Evolutionary conservation across 345 rosid genomes (phyloP).

Genomic region (Hypericum perforatum): DNA sequence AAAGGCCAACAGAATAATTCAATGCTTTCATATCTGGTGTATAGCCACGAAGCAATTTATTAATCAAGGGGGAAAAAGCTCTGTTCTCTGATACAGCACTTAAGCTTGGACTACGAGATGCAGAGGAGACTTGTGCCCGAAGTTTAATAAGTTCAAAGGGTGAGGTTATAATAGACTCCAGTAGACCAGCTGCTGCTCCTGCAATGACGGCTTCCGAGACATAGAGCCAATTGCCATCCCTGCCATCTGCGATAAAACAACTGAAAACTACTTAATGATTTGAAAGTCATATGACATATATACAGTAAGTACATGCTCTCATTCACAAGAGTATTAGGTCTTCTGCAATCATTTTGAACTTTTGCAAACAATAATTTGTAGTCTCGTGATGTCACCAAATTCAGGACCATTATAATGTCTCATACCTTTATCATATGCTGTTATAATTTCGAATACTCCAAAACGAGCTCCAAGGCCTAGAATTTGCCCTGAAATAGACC

Average conservation of each 20-base stretch:
- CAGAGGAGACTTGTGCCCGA: constrained; percentile 70
- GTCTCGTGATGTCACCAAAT: neutral
- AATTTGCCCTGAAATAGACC: constrained; percentile 54
- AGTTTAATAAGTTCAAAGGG: constrained; percentile 84
- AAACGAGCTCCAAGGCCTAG: constrained; percentile 69
- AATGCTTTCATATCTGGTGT: constrained; percentile 54
- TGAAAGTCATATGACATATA: neutral
- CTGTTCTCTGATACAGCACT: constrained; percentile 21
- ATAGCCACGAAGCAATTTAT: constrained; percentile 46
- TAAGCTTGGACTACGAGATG: constrained; percentile 38
- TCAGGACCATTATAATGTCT: neutral
- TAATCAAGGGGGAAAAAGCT: constrained; percentile 32
- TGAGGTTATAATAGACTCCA: constrained; percentile 52
- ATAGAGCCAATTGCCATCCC: constrained; percentile 59
- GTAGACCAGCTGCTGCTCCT: constrained; percentile 73
- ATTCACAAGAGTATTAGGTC: neutral
- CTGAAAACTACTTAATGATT: constrained; percentile 2
- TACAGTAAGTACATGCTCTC: neutral
- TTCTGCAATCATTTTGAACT: too few relatives aligned
- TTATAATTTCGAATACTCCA: constrained; percentile 68
- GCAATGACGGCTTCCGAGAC: constrained; percentile 67
- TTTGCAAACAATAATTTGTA: neutral
- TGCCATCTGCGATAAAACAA: constrained; percentile 51
- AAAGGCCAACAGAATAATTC: constrained; percentile 49
- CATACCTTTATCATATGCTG: constrained; percentile 76